phyloP scores from a whole-genome alignment of 192 early-diverging fungal genomes.

The Rhizophagus sp. region DNA sequence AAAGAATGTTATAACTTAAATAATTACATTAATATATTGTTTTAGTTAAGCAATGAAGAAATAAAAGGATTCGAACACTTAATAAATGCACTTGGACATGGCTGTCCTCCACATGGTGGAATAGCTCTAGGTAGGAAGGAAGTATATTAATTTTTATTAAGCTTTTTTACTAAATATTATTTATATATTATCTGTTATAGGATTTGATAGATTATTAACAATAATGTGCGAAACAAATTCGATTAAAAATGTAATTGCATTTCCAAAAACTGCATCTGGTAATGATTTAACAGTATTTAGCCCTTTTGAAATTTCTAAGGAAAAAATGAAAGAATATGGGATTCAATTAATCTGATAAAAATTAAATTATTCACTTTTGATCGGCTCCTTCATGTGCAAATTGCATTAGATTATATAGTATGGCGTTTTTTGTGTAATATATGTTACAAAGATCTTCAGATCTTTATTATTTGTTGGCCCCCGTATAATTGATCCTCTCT shows the following conservation, averaged over 20 bases:
- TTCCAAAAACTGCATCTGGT: conserved; percentile 82
- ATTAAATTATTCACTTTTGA: no score
- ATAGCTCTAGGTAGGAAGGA: conserved; percentile 63
- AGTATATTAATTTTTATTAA: neutral
- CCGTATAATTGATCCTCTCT: no score
- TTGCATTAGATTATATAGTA: no score
- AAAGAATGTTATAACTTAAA: no score
- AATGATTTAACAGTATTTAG: conserved; percentile 80
- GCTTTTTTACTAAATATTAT: neutral
- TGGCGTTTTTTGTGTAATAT: no score
- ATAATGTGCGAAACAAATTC: conserved; percentile 70
- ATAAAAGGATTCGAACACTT: conserved; percentile 75
- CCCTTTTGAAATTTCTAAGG: conserved; percentile 61
- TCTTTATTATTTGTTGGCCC: no score
- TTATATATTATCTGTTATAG: conserved; percentile 35
- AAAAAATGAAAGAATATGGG: conserved; percentile 70
- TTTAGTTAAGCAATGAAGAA: conserved; percentile 53
- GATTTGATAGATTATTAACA: conserved; percentile 80
- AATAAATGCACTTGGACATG: conserved; percentile 74
- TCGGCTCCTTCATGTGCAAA: no score
- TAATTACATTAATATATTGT: neutral
- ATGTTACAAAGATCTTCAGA: no score
- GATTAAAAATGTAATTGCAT: conserved; percentile 91
- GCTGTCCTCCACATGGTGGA: conserved; percentile 90
- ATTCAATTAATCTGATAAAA: conserved; percentile 30